Conservation (phyloP, 768 basidiomycete genomes). For the Rhodocollybia butyracea region DNA sequence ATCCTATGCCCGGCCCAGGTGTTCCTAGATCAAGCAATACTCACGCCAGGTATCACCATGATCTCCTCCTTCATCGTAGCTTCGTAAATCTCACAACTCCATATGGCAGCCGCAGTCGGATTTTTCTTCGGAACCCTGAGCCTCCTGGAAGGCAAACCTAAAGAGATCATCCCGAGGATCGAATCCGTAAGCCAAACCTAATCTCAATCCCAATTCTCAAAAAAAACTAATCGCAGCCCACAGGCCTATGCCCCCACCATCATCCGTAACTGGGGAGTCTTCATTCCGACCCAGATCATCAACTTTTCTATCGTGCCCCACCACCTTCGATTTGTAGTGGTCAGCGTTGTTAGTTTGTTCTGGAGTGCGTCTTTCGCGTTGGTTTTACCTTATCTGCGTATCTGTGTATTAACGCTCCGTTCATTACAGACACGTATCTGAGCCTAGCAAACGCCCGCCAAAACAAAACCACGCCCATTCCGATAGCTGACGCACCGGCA, state of each 20-base stretch:
- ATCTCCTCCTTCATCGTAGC: background rate
- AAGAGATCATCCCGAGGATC: conserved; percentile 38
- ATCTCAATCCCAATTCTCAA: background rate
- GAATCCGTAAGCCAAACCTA: conserved; percentile 32
- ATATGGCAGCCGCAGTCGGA: conserved; percentile 42
- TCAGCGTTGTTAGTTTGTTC: conserved; percentile 76
- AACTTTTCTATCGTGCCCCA: conserved; percentile 78
- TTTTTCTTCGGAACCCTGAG: conserved; percentile 47
- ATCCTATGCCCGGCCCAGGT: conserved; percentile 40
- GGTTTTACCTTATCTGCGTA: background rate
- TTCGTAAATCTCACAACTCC: background rate
- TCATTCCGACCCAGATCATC: conserved; percentile 71
- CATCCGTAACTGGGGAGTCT: conserved; percentile 75
- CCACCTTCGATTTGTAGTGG: conserved; percentile 70
- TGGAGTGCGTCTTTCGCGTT: conserved; percentile 60
- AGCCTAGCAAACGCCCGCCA: conserved; percentile 50
- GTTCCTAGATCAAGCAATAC: conserved; percentile 75
- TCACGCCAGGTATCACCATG: conserved; percentile 58
- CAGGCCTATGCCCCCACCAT: conserved; percentile 74
- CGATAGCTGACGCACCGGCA: too few species aligned
- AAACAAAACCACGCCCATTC: background rate
- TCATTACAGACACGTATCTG: conserved; percentile 56
- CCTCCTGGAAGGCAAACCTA: conserved; percentile 51
- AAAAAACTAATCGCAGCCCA: background rate
- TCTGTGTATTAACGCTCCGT: background rate